phyloP scores from a whole-genome alignment of 345 rosid genomes.

The Brassica cretica region DNA sequence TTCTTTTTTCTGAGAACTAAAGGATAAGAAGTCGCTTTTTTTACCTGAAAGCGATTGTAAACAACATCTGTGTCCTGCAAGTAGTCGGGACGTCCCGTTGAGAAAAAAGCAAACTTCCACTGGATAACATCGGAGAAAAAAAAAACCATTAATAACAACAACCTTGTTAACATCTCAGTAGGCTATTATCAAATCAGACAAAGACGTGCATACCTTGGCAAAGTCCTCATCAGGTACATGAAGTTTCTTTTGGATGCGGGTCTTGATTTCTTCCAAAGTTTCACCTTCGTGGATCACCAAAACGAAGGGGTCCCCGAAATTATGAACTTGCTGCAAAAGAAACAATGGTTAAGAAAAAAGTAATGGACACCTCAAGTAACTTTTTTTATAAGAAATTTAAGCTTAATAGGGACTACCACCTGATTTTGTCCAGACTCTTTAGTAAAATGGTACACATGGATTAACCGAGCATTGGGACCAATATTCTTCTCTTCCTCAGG shows the following conservation, averaged over 20 bases:
- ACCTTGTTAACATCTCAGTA: neutral
- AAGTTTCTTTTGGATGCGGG: constrained; percentile 75
- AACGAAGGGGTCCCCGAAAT: constrained; percentile 95
- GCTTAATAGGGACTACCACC: constrained; percentile 40
- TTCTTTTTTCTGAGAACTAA: neutral
- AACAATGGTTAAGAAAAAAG: neutral
- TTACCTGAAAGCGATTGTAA: constrained; percentile 81
- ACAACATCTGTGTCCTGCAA: constrained; percentile 74
- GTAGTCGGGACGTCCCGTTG: constrained; percentile 88
- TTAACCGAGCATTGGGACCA: constrained; percentile 77
- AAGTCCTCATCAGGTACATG: constrained; percentile 89
- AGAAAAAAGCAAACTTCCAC: constrained; percentile 94
- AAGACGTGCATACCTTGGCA: constrained; percentile 58
- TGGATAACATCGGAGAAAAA: constrained; percentile 30
- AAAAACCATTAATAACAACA: neutral
- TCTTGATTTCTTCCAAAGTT: constrained; percentile 73
- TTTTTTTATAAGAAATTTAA: neutral
- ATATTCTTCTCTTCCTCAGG: constrained; percentile 89
- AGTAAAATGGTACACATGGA: constrained; percentile 84
- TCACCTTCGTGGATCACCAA: constrained; percentile 88
- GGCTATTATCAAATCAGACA: neutral
- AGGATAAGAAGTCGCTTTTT: neutral
- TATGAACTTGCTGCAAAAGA: constrained; percentile 72
- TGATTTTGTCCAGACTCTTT: constrained; percentile 77
- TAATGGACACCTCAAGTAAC: neutral